Evolutionary conservation across 2,329 filamentous ascomycete genomes (phyloP).

Genomic region (Diaporthe destruens): DNA sequence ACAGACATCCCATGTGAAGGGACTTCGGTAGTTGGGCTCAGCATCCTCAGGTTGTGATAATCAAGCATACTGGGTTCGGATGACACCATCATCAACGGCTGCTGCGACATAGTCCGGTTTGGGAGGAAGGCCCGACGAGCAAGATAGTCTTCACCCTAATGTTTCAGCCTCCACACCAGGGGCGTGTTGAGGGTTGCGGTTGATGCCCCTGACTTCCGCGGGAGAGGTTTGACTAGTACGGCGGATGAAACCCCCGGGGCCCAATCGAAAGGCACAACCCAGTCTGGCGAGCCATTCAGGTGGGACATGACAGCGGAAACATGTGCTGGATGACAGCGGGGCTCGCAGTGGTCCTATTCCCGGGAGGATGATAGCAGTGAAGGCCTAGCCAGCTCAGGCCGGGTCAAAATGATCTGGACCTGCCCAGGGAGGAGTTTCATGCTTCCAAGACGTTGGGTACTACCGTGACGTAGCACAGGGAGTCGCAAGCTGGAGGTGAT

Average conservation of each 20-base stretch:
- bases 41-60: background rate
- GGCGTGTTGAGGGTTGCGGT: conserved; percentile 17
- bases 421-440: background rate
- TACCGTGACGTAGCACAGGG: conserved; percentile 2
- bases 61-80: conserved; percentile 16
- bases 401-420: background rate
- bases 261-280: conserved; percentile 22
- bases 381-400: background rate
- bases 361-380: conserved; percentile 1
- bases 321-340: conserved; percentile 23
- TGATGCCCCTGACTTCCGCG: background rate
- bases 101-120: conserved; percentile 28
- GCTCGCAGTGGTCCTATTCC: background rate
- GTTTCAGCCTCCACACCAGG: conserved; percentile 29
- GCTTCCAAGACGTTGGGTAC: conserved; percentile 1
- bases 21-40: conserved; percentile 10
- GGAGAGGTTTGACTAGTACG: conserved; percentile 21
- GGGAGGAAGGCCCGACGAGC: conserved; percentile 24
- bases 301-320: conserved; percentile 31
- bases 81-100: conserved; percentile 29
- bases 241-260: conserved; percentile 9
- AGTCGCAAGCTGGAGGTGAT: background rate
- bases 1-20: background rate
- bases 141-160: conserved; percentile 31
- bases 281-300: conserved; percentile 27